These are phyloP conservation scores for Schizosaccharomyces japonicus DNA, from an alignment of 805 yeast species.

Conservation along the genomic window DNA sequence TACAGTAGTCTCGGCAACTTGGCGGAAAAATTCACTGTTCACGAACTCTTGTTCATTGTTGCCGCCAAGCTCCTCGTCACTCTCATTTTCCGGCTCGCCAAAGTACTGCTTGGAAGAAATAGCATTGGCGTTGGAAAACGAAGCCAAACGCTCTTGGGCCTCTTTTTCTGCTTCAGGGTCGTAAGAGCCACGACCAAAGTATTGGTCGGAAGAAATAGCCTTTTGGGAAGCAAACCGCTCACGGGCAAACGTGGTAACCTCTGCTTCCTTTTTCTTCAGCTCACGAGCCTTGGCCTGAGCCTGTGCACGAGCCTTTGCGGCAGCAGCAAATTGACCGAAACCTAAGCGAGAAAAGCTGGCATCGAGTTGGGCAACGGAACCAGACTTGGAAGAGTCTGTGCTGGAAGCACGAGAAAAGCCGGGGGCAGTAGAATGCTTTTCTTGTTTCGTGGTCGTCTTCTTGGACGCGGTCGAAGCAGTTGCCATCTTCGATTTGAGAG, in stretches of 20 bases:
- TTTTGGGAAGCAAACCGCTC: constrained; percentile 65
- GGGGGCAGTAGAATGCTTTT: not conserved
- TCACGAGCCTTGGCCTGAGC: constrained; percentile 22
- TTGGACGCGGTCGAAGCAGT: constrained; percentile 3
- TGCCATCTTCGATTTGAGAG: constrained; percentile 13
- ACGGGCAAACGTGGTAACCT: constrained; percentile 13
- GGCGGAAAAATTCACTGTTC: constrained; percentile 40
- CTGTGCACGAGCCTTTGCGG: constrained; percentile 14
- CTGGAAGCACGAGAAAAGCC: not conserved
- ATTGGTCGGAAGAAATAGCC: constrained; percentile 88
- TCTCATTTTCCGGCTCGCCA: constrained; percentile 51
- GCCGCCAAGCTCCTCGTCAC: constrained; percentile 16
- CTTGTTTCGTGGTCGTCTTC: not conserved
- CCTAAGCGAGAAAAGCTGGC: constrained; percentile 44
- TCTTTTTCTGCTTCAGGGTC: constrained; percentile 59
- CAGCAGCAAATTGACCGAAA: constrained; percentile 39
- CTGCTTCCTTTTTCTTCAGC: not conserved
- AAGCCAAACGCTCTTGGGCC: constrained; percentile 57
- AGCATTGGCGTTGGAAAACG: constrained; percentile 66
- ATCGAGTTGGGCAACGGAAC: not conserved
- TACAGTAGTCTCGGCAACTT: constrained; percentile 50
- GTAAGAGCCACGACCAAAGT: constrained; percentile 66
- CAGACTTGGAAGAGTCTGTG: not conserved
- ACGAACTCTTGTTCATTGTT: constrained; percentile 25
- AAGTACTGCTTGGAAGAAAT: constrained; percentile 84